A percentile compares a stretch with the other conserved stretches of the same genome.
These are phyloP conservation scores for Musa beccarii DNA, from an alignment of 176 grass and related monocot genomes.

Conservation along the genomic window DNA sequence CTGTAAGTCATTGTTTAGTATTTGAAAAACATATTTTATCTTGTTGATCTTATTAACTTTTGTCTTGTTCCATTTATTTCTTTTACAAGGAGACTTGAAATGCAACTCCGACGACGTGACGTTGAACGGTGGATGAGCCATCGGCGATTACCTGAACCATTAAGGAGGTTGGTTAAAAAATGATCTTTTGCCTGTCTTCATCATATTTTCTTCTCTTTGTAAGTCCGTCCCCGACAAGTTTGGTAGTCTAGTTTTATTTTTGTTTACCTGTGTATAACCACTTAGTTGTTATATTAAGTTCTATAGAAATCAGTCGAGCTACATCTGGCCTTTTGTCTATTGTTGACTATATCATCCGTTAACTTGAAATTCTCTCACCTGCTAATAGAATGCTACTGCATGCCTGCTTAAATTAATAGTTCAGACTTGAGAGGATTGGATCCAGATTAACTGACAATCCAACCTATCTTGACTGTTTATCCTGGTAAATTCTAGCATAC, in stretches of 20 bases:
- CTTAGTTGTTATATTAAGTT: neutral
- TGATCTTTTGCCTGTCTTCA: conserved; percentile 11
- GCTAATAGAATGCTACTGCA: too few species aligned
- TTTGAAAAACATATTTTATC: neutral
- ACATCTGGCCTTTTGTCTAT: neutral
- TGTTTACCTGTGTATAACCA: neutral
- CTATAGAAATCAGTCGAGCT: neutral
- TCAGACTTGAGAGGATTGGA: too few species aligned
- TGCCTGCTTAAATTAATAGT: too few species aligned
- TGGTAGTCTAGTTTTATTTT: neutral
- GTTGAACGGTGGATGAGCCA: conserved; percentile 99
- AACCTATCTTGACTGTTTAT: too few species aligned
- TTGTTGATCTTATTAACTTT: neutral
- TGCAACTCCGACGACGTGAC: conserved; percentile 94
- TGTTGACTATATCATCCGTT: neutral
- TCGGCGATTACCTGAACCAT: conserved; percentile 70
- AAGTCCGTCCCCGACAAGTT: too few species aligned
- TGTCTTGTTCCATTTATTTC: neutral
- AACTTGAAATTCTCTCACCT: neutral
- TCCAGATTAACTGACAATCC: too few species aligned
- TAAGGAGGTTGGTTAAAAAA: conserved; percentile 59
- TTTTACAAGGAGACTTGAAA: conserved; percentile 67
- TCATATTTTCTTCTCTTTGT: neutral
- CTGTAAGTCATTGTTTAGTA: neutral
- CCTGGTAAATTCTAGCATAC: too few species aligned